Evolutionary conservation across 805 yeast genomes (phyloP).

Genomic region (Barnettozyma pratensis): DNA sequence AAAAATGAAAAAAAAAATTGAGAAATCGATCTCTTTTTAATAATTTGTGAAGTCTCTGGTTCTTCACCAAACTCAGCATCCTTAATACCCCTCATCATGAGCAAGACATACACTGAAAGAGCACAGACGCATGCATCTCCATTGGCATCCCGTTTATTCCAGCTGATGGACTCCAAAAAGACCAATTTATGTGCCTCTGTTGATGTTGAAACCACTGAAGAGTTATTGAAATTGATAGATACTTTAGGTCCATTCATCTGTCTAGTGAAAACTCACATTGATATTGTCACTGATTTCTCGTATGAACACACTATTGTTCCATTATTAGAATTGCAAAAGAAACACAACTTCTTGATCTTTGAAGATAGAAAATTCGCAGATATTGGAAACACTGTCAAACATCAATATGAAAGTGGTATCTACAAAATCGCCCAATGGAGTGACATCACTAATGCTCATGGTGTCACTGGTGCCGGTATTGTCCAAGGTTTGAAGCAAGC

Average conservation of each 20-base stretch:
- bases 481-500: slow-evolving; percentile 85
- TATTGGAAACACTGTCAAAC: slow-evolving; percentile 94
- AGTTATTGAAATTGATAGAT: slow-evolving; percentile 68
- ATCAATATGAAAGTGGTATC: slow-evolving; percentile 88
- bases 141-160: slow-evolving; percentile 69
- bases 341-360: slow-evolving; percentile 85
- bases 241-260: slow-evolving; percentile 88
- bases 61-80: too few relatives aligned
- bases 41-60: too few relatives aligned
- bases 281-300: slow-evolving; percentile 83
- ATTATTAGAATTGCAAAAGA: slow-evolving; percentile 61
- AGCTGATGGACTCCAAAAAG: slow-evolving; percentile 71
- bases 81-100: not conserved
- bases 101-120: slow-evolving; percentile 54
- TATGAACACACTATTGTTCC: slow-evolving; percentile 78
- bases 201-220: slow-evolving; percentile 78
- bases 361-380: slow-evolving; percentile 99
- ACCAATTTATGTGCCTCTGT: slow-evolving; percentile 92
- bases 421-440: slow-evolving; percentile 91
- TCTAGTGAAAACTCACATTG: slow-evolving; percentile 90
- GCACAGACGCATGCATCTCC: slow-evolving; percentile 70
- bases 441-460: slow-evolving; percentile 96
- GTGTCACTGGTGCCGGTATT: slow-evolving; percentile 93
- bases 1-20: too few relatives aligned
- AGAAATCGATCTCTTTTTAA: too few relatives aligned